Evolutionary conservation across 495 filamentous ascomycete genomes (phyloP).

Genomic region (Usnea hakonensis): DNA sequence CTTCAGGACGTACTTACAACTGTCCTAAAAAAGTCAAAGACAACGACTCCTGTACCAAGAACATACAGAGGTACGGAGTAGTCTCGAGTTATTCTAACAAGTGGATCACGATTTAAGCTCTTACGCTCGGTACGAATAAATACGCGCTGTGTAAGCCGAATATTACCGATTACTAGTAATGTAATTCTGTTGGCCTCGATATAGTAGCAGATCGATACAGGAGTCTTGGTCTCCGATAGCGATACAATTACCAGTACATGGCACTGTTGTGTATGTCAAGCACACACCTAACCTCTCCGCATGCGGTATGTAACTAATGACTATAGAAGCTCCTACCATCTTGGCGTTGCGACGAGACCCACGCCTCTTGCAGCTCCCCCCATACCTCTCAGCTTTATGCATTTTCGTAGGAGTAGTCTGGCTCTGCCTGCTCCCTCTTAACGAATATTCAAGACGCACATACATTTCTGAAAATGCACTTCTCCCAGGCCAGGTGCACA

Average conservation of each 20-base stretch:
- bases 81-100: too few relatives aligned
- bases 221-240: not conserved
- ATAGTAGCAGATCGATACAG: too few relatives aligned
- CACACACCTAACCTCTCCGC: not conserved
- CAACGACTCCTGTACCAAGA: too few relatives aligned
- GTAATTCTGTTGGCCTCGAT: too few relatives aligned
- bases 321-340: slow-evolving; percentile 22
- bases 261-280: slow-evolving; percentile 22
- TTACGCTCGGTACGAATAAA: too few relatives aligned
- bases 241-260: slow-evolving; percentile 13
- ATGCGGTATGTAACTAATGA: slow-evolving; percentile 8
- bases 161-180: too few relatives aligned
- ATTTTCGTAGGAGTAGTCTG: slow-evolving; percentile 82
- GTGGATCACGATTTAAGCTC: too few relatives aligned
- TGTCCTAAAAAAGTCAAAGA: too few relatives aligned
- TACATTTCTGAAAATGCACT: slow-evolving; percentile 98
- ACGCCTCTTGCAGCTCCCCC: slow-evolving; percentile 62
- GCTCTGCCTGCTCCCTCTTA: slow-evolving; percentile 86
- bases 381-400: slow-evolving; percentile 79
- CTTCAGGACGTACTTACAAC: too few relatives aligned
- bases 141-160: too few relatives aligned
- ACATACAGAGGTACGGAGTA: too few relatives aligned
- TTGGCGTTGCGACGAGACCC: slow-evolving; percentile 53
- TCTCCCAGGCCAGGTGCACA: slow-evolving; percentile 91
- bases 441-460: slow-evolving; percentile 84